Evolutionary conservation across 352 stramenopile genomes (phyloP).

Genomic region (Thalassiosira hispida): DNA sequence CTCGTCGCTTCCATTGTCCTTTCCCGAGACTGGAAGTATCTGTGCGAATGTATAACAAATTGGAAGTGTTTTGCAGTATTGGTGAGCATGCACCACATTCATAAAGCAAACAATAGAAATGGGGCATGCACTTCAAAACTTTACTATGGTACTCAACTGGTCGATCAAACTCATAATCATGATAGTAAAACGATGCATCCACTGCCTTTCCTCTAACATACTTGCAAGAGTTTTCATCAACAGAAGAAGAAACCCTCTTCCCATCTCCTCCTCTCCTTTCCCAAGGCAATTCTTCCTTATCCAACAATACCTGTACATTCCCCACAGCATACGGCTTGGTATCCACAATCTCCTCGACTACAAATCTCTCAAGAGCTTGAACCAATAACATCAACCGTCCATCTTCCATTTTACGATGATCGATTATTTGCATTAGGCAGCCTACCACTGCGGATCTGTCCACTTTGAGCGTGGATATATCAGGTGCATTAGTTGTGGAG

Average conservation of each 20-base stretch:
- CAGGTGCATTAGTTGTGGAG: constrained; percentile 4
- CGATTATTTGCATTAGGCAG: constrained; percentile 71
- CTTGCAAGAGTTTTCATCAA: constrained; percentile 40
- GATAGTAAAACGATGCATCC: constrained; percentile 65
- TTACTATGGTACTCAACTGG: not conserved
- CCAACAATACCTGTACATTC: constrained; percentile 73
- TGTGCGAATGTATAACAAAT: no score
- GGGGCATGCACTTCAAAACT: no score
- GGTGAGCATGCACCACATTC: no score
- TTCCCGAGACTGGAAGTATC: constrained; percentile 37
- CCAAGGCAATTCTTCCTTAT: constrained; percentile 68
- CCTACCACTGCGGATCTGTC: constrained; percentile 60
- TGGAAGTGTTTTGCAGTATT: no score
- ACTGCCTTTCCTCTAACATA: constrained; percentile 53
- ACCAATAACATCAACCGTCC: constrained; percentile 75
- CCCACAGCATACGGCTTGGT: constrained; percentile 68
- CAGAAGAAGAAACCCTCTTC: not conserved
- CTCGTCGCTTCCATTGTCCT: constrained; percentile 13
- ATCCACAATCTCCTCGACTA: constrained; percentile 63
- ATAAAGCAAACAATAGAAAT: no score
- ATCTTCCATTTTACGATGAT: constrained; percentile 73
- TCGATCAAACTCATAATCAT: constrained; percentile 78
- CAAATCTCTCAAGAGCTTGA: constrained; percentile 77
- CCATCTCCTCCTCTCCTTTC: not conserved
- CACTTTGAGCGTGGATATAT: constrained; percentile 5